These are phyloP conservation scores for Xylaria sp. DNA, from an alignment of 2,329 filamentous ascomycete genomes.

Conservation along the genomic window DNA sequence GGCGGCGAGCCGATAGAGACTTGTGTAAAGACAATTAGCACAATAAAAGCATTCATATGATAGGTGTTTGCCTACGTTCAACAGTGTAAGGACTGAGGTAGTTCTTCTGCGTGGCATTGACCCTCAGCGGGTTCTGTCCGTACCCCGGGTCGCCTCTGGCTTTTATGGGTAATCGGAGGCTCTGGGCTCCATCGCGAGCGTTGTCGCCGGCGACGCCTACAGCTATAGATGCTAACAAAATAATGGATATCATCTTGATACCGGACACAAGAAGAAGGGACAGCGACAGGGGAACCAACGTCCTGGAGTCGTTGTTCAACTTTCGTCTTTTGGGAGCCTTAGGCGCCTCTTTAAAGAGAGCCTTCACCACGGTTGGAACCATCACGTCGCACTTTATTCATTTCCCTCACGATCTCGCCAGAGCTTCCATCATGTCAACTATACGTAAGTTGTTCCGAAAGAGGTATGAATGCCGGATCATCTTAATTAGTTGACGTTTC, in stretches of 20 bases:
- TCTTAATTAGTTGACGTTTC: slow-evolving; percentile 12
- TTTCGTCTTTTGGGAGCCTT: slow-evolving; percentile 6
- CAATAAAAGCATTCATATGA: neutral
- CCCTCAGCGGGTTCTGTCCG: slow-evolving; percentile 25
- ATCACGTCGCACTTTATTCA: slow-evolving; percentile 21
- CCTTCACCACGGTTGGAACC: neutral
- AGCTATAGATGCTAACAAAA: slow-evolving; percentile 24
- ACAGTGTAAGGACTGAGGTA: slow-evolving; percentile 40
- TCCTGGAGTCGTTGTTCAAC: neutral
- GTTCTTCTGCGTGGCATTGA: slow-evolving; percentile 34
- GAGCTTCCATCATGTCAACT: neutral
- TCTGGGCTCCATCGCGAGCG: slow-evolving; percentile 15
- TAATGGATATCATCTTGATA: slow-evolving; percentile 30
- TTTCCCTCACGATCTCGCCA: neutral
- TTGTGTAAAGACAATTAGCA: slow-evolving; percentile 20
- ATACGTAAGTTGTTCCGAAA: neutral
- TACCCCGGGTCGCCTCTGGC: slow-evolving; percentile 25
- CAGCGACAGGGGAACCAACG: neutral
- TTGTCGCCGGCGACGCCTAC: slow-evolving; percentile 21
- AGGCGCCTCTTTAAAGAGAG: slow-evolving; percentile 29
- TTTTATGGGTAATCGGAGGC: slow-evolving; percentile 31
- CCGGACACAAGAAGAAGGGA: neutral
- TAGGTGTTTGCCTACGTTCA: slow-evolving; percentile 24
- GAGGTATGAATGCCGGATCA: neutral
- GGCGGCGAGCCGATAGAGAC: slow-evolving; percentile 37